Evolutionary conservation across 768 basidiomycete species (phyloP), one percentile per base, ranked within the genome.

Genomic region (Russula lepida): DNA sequence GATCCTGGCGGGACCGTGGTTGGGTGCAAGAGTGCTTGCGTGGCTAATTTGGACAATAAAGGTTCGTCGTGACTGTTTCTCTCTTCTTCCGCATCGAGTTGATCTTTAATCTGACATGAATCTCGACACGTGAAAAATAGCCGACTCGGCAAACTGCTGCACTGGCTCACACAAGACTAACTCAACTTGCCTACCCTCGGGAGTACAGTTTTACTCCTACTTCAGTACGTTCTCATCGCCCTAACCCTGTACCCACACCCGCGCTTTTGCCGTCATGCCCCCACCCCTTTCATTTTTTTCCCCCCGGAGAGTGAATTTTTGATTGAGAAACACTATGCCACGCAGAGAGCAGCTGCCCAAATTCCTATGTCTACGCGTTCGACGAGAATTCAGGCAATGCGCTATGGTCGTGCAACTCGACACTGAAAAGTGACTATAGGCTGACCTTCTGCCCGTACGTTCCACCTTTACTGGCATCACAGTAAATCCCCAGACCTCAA

Each of bases 11-110:
- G 83, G 17, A 78, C 76, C 67, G 75, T 79, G 1, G 78, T 84
- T 8, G 85, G 85, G 2, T 86, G 85, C 72, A 79, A 78, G 67
- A 82, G 79, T 54, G 84, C 84, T 35, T 86, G 84, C 64, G 60
- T 69, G 4, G 77, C 77, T 0, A 69, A 74, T 52, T 54, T 78
- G 4, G 72, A 72, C 58, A 71, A 74, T 37, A 41, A 41, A 1
- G 3, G 43, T 44, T 44, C 43, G 43, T 44, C 43, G 8, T 44
- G 11, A 21, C n/a, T 23, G 8, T 21, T 41, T 39, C 1, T 1
- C 6, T 21, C 13, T 8, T 33, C 30, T 27, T 52, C 50, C 19
- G 19, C n/a, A 43, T 27, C 56, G 64, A 12, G 17, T 37, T 12
- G 33, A 47, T 25, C 23, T 37, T 37, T n/a, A 46, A 17, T 44